Evolutionary conservation across 495 filamentous ascomycete genomes (phyloP), one percentile per base, ranked within the genome.

Genomic region (Trichoderma reesei): DNA sequence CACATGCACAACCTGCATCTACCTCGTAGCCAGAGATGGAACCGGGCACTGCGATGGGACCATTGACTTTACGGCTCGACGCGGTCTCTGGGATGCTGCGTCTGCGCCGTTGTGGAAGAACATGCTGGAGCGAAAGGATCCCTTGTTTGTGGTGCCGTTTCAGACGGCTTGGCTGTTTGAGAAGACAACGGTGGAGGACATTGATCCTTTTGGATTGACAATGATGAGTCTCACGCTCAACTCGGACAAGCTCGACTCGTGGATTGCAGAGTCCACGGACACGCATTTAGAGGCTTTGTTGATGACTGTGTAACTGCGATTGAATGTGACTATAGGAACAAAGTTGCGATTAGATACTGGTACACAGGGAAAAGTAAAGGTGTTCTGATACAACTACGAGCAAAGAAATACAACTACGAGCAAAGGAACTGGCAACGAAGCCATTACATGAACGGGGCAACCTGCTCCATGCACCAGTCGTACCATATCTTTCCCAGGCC

Each of bases 381-480:
- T n/a, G n/a, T n/a, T n/a, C n/a, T n/a, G n/a, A n/a, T n/a, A n/a
- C n/a, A n/a, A n/a, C n/a, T n/a, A n/a, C n/a, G n/a, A n/a, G n/a
- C n/a, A n/a, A n/a, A n/a, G n/a, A n/a, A n/a, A n/a, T n/a, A n/a
- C n/a, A n/a, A n/a, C n/a, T n/a, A n/a, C n/a, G 26, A 26, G 0
- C 1, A 26, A 26, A 26, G 26, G 26, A 26, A 26, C 0, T 26
- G 26, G 26, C 26, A 26, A 1, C 26, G 26, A 26, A 26, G 26
- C 38, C 3, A 39, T 2, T 39, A 8, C 51, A 56, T 56, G 18
- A 56, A 56, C 5, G 51, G 51, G 9, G 72, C 71, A 8, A 76
- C 71, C 64, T 79, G 73, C 65, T 77, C 72, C 51, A 77, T 72
- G 42, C 69, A 71, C 77, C 76, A 80, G 20, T 76, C 70, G 72